Base-by-base conservation (phyloP, 192 early-diverging fungal species). In the Linnemannia zychae region DNA sequence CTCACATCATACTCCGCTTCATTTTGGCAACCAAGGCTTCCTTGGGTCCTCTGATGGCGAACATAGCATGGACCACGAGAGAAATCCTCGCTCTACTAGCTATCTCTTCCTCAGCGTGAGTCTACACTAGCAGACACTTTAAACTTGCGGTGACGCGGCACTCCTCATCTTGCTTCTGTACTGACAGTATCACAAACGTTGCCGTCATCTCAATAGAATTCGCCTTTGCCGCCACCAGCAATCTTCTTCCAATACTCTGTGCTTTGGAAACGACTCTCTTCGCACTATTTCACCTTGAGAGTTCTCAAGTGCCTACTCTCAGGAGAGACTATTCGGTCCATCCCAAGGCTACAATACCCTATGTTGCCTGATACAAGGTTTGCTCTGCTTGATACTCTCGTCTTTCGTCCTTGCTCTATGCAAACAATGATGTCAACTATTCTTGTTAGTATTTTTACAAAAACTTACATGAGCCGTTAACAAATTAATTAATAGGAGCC, bases 231-330 rank as follows among this genome's bases (percentile, higher is more conserved):
- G 0, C 87, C 94, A 16, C 85, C 91, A 0, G 91, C 94, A 17
- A 94, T 99, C 31, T 97, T 99, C 77, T 98, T 98, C 86, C 97
- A 99, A 87, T 99, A 98, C 77, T 89, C 93, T 69, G 93, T 97
- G 66, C 89, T 99, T 12, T 96, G 92, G 92, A 89, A 90, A 44
- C 90, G 95, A 66, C 88, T 98, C n/a, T 92, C 92, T 46, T 92
- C 92, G 0, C 93, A 94, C 75, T 98, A 98, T 71, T 89, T 99
- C 80, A 94, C 94, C n/a, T 81, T 91, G 36, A 90, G 94, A 33
- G 91, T 95, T 18, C 87, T 97, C 63, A 87, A 87, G 22, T 96
- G 95, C 67, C 87, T 99, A 37, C 87, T 98, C 11, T 92, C 91
- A 15, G 97, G 97, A 1, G 91, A 95, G 38, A 92, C 94, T 17